A percentile compares a stretch with the other conserved stretches of the same genome.
phyloP scores from a whole-genome alignment of 2,329 filamentous ascomycete genomes.

The Ophiocordyceps sinensis region DNA sequence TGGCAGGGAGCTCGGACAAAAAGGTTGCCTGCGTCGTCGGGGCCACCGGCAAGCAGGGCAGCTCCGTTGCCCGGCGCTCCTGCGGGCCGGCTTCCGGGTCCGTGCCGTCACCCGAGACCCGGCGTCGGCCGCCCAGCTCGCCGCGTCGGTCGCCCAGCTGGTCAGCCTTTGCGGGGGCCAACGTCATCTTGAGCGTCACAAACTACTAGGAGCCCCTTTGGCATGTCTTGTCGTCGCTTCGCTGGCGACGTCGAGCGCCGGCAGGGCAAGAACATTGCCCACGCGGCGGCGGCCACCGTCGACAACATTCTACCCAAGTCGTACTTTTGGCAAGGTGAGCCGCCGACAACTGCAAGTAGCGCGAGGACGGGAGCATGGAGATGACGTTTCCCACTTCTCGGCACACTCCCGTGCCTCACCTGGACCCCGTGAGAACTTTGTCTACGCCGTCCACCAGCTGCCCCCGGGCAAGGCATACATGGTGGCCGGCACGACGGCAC shows the following conservation, averaged over 20 bases:
- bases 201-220: conserved; percentile 40
- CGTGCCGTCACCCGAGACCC: conserved; percentile 32
- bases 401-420: conserved; percentile 23
- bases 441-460: conserved; percentile 34
- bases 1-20: neutral
- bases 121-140: conserved; percentile 22
- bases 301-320: conserved; percentile 26
- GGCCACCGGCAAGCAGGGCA: conserved; percentile 35
- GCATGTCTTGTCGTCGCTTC: conserved; percentile 25
- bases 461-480: conserved; percentile 33
- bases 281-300: conserved; percentile 30
- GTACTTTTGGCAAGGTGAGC: conserved; percentile 31
- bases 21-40: conserved; percentile 31
- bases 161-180: conserved; percentile 30
- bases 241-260: conserved; percentile 33
- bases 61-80: conserved; percentile 33
- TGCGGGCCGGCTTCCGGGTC: conserved; percentile 25
- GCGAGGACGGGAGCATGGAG: conserved; percentile 25
- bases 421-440: conserved; percentile 30
- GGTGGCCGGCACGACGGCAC: conserved; percentile 28
- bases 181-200: conserved; percentile 39
- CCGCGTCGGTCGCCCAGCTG: conserved; percentile 25
- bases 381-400: conserved; percentile 32
- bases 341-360: conserved; percentile 10
- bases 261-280: conserved; percentile 39